Conservation (phyloP, 179 eudicot genomes). For the Actinidia chinensis region DNA sequence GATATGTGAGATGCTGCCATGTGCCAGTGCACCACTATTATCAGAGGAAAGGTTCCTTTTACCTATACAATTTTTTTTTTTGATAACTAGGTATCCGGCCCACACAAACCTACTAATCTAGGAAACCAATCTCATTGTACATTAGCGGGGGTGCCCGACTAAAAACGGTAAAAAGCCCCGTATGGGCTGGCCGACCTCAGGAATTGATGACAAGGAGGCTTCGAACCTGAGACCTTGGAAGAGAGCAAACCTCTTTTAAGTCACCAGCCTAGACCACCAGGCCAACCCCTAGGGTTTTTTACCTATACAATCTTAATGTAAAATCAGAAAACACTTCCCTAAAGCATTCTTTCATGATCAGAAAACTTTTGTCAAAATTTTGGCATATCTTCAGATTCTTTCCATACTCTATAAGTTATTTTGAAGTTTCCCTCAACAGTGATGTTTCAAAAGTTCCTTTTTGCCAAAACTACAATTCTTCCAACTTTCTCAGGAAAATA, state of each 20-base stretch:
- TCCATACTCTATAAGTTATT: not conserved
- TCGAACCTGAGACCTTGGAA: too few relatives aligned
- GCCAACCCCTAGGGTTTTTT: too few relatives aligned
- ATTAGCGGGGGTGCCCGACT: too few relatives aligned
- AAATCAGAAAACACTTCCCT: not conserved
- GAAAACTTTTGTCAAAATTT: not conserved
- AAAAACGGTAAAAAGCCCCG: too few relatives aligned
- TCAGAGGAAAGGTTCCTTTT: conserved; percentile 4
- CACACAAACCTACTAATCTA: too few relatives aligned
- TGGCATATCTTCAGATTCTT: not conserved
- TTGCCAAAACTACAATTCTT: not conserved
- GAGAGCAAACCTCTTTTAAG: too few relatives aligned
- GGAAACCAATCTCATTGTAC: too few relatives aligned
- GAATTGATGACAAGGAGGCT: too few relatives aligned
- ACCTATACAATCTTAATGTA: not conserved
- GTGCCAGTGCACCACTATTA: not conserved
- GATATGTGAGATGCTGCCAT: not conserved
- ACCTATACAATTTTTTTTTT: not conserved
- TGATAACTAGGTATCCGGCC: too few relatives aligned
- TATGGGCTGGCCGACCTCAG: too few relatives aligned
- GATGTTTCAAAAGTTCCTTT: not conserved
- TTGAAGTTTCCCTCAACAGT: not conserved
- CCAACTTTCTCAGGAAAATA: conserved; percentile 17
- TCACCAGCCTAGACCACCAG: too few relatives aligned
- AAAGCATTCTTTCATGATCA: conserved; percentile 2